Conservation (phyloP, 768 basidiomycete genomes). For the Sarcodon aspratus region DNA sequence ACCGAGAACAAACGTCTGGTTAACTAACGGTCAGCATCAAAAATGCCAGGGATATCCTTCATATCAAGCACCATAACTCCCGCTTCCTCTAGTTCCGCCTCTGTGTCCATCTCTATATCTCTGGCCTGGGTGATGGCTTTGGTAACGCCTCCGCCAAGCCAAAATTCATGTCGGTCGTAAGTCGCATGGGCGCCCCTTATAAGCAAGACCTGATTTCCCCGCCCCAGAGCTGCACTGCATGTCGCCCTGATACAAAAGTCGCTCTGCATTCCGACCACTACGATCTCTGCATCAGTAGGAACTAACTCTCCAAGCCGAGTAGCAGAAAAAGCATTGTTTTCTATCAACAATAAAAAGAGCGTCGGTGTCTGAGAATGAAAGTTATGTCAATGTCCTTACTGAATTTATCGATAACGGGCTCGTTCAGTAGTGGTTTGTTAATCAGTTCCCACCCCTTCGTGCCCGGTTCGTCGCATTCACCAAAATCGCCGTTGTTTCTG, state of each 20-base stretch:
- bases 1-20: no score
- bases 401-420: constrained; percentile 50
- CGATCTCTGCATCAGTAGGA: constrained; percentile 42
- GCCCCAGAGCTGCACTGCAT: constrained; percentile 47
- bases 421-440: constrained; percentile 36
- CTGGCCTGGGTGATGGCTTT: constrained; percentile 26
- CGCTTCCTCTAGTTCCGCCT: constrained; percentile 57
- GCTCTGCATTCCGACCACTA: constrained; percentile 58
- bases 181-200: constrained; percentile 59
- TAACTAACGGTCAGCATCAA: constrained; percentile 24
- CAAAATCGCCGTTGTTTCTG: constrained; percentile 49
- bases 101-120: constrained; percentile 46
- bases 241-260: constrained; percentile 45
- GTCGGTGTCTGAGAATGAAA: no score
- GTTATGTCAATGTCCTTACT: constrained; percentile 15
- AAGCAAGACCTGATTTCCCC: constrained; percentile 57
- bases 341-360: neutral
- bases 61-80: constrained; percentile 57
- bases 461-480: constrained; percentile 48
- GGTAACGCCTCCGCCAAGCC: constrained; percentile 42
- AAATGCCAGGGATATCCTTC: constrained; percentile 50
- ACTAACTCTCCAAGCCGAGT: constrained; percentile 41
- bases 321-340: constrained; percentile 58
- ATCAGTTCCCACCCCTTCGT: constrained; percentile 52
- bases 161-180: constrained; percentile 51